Evolutionary conservation across 1,284 basidiomycete species (phyloP), one percentile per base, ranked within the genome.

Genomic region (Singerocomus inundabilis): DNA sequence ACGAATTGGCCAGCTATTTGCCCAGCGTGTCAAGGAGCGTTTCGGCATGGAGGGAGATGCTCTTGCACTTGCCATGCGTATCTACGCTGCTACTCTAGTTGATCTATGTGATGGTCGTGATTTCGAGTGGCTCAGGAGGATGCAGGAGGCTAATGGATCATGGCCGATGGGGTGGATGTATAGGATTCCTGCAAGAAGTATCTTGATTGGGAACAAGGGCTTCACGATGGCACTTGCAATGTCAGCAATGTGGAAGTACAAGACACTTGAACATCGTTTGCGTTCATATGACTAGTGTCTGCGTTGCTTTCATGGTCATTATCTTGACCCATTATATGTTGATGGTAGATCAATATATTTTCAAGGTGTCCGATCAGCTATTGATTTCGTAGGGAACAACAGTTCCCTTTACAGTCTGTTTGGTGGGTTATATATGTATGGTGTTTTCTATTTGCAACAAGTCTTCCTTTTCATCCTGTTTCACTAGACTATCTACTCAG

Each of bases 121-220:
- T 35, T 51, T 61, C 24, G 58, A 61, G 18, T 49, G 46, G 9
- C 57, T 60, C 15, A 6, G 21, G 1, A 39, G 29, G 34, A 57
- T 60, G 61, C 58, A 63, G 25, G 49, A 53, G 9, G 49, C 12
- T 1, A 61, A 61, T 11, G 61, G 58, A 2, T 63, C 58, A 3
- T 60, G 58, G 58, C 61, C 46, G n/a, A 33, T 39, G 18, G 61
- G 59, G 12, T 61, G 61, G 58, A 34, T 56, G 1, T 59, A 48
- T 42, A 63, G 33, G 46, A 44, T 49, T 6, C 42, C 39, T 1
- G 18, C 31, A 2, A 49, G n/a, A 1, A 42, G 40, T 3, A 34
- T 51, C 3, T 18, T 49, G 35, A 40, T 51, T 1, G 61, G 59
- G 34, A 60, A 63, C n/a, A 41, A 42, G 40, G 59, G 58, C 1